phyloP scores from a whole-genome alignment of 2,329 filamentous ascomycete genomes.

The Penicillium sp. region DNA sequence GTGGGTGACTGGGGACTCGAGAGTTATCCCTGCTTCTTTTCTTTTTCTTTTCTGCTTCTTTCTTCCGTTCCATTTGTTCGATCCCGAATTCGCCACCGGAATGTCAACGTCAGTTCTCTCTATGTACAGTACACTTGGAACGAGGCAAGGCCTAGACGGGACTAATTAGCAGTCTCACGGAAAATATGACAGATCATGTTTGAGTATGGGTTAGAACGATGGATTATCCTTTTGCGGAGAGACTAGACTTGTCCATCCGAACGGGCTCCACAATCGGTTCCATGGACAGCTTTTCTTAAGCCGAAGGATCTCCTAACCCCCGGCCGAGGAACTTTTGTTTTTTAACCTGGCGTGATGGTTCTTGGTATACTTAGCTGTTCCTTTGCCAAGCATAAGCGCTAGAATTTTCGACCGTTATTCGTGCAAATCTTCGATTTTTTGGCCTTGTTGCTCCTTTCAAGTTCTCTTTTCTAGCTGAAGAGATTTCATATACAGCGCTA shows the following conservation, averaged over 20 bases:
- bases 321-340: conserved; percentile 23
- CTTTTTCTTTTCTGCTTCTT: not conserved
- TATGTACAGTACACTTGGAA: no score
- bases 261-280: conserved; percentile 20
- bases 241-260: conserved; percentile 1
- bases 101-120: not conserved
- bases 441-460: no score
- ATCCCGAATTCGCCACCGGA: not conserved
- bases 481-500: not conserved
- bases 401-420: not conserved
- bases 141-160: not conserved
- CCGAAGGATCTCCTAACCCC: conserved; percentile 28
- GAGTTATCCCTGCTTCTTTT: not conserved
- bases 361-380: not conserved
- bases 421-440: not conserved
- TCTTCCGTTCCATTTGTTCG: not conserved
- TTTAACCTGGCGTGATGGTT: not conserved
- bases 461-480: not conserved
- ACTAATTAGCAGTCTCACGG: not conserved
- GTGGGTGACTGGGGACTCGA: no score
- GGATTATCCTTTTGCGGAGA: not conserved
- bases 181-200: conserved; percentile 9
- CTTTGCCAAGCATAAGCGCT: not conserved
- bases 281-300: conserved; percentile 8
- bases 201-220: no score